Evolutionary conservation across 1,139 yeast species (phyloP), one percentile per base, ranked within the genome.

Genomic region (Nadsonia starkeyi-henricii): DNA sequence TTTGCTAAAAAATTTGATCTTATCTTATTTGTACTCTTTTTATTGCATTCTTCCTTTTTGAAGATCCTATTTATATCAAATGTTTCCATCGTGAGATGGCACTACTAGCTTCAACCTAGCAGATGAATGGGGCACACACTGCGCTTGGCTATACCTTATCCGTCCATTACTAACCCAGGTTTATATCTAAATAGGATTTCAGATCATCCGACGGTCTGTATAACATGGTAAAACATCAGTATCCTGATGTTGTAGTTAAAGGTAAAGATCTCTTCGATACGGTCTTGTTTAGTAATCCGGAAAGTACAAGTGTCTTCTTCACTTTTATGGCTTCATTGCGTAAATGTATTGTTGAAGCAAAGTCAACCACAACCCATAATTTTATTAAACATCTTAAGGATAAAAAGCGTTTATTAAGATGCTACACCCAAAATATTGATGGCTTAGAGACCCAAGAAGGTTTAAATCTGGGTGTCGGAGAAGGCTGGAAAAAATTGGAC

Each of bases 171-270:
- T 23, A 23, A 23, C 28, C 28, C 28, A 23, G 28, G 28, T 23
- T 23, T 9, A 23, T 23, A 23, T 23, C 28, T 23, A 23, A 23
- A 23, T 96, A 96, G 0, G 98, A 91, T 66, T 91, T 91, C 67
- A 74, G 98, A 59, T 88, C 96, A 0, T 79, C 88, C 8, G 73
- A 83, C 54, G 98, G 98, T 44, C 78, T 91, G 52, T 91, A 91
- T 64, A 79, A 82, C 54, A 63, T 79, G 66, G 88, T 81, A 19
- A 83, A 81, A 58, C 67, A 69, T 18, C 76, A 78, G 55, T 75
- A 75, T 58, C 85, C 86, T 2, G 73, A 74, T 48, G 69, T 76
- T 7, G 72, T 79, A 5, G 77, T 81, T 42, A 55, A 50, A 20
- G 20, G 33, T 9, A 73, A 86, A 1, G 98, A 91, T 54, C 73